These are phyloP conservation scores for Calonectria montana DNA, from an alignment of 2,329 filamentous ascomycete genomes.

Conservation along the genomic window DNA sequence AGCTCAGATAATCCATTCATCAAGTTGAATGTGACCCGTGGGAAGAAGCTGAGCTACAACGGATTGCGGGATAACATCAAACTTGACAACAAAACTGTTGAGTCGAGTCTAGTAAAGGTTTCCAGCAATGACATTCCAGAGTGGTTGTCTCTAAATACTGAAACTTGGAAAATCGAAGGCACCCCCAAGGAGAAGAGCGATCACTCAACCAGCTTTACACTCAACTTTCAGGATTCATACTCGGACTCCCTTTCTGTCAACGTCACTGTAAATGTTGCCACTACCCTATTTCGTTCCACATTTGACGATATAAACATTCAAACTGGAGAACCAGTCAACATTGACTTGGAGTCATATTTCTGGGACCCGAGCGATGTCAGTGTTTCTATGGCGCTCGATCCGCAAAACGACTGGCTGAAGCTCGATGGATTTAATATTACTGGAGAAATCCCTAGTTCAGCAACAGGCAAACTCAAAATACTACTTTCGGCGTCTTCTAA, in stretches of 20 bases:
- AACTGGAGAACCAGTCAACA: constrained; percentile 54
- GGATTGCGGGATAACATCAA: constrained; percentile 63
- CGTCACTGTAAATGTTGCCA: constrained; percentile 53
- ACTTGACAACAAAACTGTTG: constrained; percentile 67
- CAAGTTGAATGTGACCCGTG: constrained; percentile 66
- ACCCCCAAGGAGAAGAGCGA: constrained; percentile 67
- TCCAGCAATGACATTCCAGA: constrained; percentile 65
- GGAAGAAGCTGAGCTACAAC: constrained; percentile 63
- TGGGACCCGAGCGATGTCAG: constrained; percentile 52
- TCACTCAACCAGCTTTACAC: constrained; percentile 70
- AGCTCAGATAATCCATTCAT: constrained; percentile 70
- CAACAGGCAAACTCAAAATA: constrained; percentile 46
- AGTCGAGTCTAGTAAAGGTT: constrained; percentile 63
- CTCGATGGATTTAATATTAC: constrained; percentile 52
- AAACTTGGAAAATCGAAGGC: constrained; percentile 72
- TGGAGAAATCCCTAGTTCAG: constrained; percentile 53
- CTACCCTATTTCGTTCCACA: constrained; percentile 54
- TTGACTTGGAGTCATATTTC: constrained; percentile 58
- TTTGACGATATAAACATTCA: constrained; percentile 54
- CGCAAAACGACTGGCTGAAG: constrained; percentile 57
- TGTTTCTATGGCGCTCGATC: constrained; percentile 50
- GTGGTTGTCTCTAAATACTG: constrained; percentile 77
- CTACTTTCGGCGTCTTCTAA: constrained; percentile 49
- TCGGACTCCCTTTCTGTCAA: constrained; percentile 69
- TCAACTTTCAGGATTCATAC: constrained; percentile 69